Evolutionary conservation across 345 rosid genomes (phyloP), one percentile per base, ranked within the genome.

Genomic region (Garcia nutans): DNA sequence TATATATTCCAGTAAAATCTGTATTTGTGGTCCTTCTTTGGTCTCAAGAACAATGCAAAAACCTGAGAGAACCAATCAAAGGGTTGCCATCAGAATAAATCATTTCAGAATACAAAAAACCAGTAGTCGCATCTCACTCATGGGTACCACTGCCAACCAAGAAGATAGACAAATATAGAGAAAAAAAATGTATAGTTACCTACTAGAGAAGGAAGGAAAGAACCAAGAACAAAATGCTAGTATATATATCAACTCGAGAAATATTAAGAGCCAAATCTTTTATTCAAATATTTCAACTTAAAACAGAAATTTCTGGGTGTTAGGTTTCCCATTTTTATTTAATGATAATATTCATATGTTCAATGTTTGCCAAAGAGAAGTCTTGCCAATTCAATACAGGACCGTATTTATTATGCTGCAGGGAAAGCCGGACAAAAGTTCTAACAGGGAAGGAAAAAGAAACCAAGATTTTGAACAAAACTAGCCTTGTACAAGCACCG

Each of bases 11-110:
- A 93, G 80, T 86, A 90, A 50, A 85, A 55, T 68, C 94, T 71
- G 71, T 65, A 88, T 77, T 93, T 93, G 89, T 92, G 94, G 74
- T 93, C 97, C 86, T 93, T 93, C 75, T 87, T 86, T 0, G 98
- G 98, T 72, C 98, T 84, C 71, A 92, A 74, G 67, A 92, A 76
- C 89, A 93, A 64, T 0, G 97, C 98, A 70, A 93, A 92, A 12
- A 92, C 80, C 97, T 90, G 78, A 9, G 55, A 79, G 22, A 65
- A 42, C 74, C 26, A 74, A 76, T 49, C 50, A 73, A 37, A 9
- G 55, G 59, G 68, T 61, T 45, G 5, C 65, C 44, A 50, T 74
- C 73, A 77, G 60, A 41, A 54, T 13, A 31, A 54, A 58, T 55
- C 47, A 60, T 71, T 15, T 22, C 76, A 23, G 49, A 64, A 52